Evolutionary conservation across 352 stramenopile genomes (phyloP).

Genomic region (Plasmopara muralis): DNA sequence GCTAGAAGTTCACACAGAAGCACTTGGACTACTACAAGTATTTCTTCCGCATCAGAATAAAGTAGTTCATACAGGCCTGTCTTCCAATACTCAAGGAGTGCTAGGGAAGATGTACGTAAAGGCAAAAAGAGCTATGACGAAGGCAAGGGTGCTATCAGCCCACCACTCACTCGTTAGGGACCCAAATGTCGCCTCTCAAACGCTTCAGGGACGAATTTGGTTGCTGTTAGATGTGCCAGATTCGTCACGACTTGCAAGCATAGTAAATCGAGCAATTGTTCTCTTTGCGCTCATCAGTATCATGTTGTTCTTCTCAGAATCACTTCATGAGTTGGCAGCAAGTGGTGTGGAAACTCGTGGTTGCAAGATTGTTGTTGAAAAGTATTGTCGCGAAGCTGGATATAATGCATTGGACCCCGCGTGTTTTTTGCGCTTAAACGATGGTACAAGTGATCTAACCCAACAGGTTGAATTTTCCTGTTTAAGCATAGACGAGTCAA

Average conservation of each 20-base stretch:
- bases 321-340: slow-evolving; percentile 50
- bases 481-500: slow-evolving; percentile 1
- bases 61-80: not conserved
- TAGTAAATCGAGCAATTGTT: slow-evolving; percentile 60
- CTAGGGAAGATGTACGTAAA: slow-evolving; percentile 44
- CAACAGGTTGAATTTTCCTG: slow-evolving; percentile 45
- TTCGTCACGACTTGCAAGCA: slow-evolving; percentile 35
- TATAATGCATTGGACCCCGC: slow-evolving; percentile 30
- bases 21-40: slow-evolving; percentile 23
- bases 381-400: slow-evolving; percentile 40
- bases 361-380: slow-evolving; percentile 42
- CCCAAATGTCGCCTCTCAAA: slow-evolving; percentile 14
- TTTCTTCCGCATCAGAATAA: slow-evolving; percentile 57
- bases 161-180: slow-evolving; percentile 16
- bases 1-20: slow-evolving; percentile 36
- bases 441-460: slow-evolving; percentile 27
- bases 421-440: slow-evolving; percentile 37
- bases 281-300: slow-evolving; percentile 49
- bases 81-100: slow-evolving; percentile 19
- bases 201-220: slow-evolving; percentile 42
- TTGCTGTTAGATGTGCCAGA: slow-evolving; percentile 55
- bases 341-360: slow-evolving; percentile 35
- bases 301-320: slow-evolving; percentile 66
- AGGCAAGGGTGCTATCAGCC: slow-evolving; percentile 22
- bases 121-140: slow-evolving; percentile 26